phyloP scores from a whole-genome alignment of 805 yeast species.

The Metschnikowia bowlesiae region DNA sequence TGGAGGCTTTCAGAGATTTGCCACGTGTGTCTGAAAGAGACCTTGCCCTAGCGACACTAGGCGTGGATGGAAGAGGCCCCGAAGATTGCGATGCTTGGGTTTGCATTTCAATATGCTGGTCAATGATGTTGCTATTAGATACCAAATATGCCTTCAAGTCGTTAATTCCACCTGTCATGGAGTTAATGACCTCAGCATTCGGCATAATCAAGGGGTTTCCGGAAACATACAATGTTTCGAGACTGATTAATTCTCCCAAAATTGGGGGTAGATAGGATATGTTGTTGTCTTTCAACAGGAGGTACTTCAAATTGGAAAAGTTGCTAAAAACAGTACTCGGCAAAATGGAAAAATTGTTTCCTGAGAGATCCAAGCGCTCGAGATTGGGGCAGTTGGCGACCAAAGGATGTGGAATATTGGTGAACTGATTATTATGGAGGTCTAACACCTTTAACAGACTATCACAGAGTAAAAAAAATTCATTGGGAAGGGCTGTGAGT shows the following conservation, averaged over 20 bases:
- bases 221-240: slow-evolving; percentile 57
- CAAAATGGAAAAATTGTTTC: slow-evolving; percentile 47
- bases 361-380: slow-evolving; percentile 64
- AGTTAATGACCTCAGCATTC: slow-evolving; percentile 28
- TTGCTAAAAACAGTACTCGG: slow-evolving; percentile 39
- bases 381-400: slow-evolving; percentile 33
- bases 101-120: slow-evolving; percentile 13
- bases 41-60: slow-evolving; percentile 23
- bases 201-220: slow-evolving; percentile 59
- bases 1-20: slow-evolving; percentile 57
- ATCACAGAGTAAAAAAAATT: slow-evolving; percentile 10
- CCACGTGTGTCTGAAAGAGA: slow-evolving; percentile 37
- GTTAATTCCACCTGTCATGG: slow-evolving; percentile 43
- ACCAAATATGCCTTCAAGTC: slow-evolving; percentile 36
- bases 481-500: slow-evolving; percentile 9
- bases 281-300: slow-evolving; percentile 59
- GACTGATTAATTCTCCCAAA: slow-evolving; percentile 46
- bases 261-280: slow-evolving; percentile 52
- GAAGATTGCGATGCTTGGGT: slow-evolving; percentile 13
- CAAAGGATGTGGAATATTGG: slow-evolving; percentile 48
- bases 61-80: slow-evolving; percentile 9
- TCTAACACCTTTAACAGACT: slow-evolving; percentile 47
- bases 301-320: slow-evolving; percentile 47
- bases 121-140: slow-evolving; percentile 31
- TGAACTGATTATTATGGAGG: slow-evolving; percentile 56